A percentile compares a stretch with the other conserved stretches of the same genome.
phyloP scores from a whole-genome alignment of 2,329 filamentous ascomycete species.

The Passalora sequoiae region DNA sequence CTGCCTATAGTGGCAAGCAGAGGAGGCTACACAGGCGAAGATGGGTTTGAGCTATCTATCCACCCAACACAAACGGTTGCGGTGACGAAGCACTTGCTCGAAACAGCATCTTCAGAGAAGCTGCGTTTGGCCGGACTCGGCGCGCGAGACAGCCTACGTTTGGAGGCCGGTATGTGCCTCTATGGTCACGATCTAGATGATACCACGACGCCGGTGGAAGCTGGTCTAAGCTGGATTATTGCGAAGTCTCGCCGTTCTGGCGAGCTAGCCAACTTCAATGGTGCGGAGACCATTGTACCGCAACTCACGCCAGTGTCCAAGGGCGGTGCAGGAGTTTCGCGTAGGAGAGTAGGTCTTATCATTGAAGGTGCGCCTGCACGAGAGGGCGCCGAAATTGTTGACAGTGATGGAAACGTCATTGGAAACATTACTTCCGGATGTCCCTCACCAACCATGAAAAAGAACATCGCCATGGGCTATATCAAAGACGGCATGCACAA shows the following conservation, averaged over 20 bases:
- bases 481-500: constrained; percentile 77
- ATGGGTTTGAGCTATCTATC: constrained; percentile 95
- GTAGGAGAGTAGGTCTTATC: constrained; percentile 73
- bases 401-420: constrained; percentile 59
- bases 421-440: constrained; percentile 84
- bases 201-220: constrained; percentile 62
- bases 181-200: constrained; percentile 97
- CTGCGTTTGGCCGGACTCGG: constrained; percentile 82
- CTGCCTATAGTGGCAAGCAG: constrained; percentile 68
- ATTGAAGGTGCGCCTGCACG: constrained; percentile 83
- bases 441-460: constrained; percentile 76
- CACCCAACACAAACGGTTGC: constrained; percentile 59
- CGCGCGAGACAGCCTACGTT: constrained; percentile 81
- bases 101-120: constrained; percentile 52
- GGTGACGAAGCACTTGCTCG: constrained; percentile 66
- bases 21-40: constrained; percentile 94
- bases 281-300: constrained; percentile 67
- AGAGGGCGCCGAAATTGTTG: constrained; percentile 76
- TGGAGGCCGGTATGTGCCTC: constrained; percentile 98
- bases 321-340: constrained; percentile 52
- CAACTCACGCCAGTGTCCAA: constrained; percentile 56
- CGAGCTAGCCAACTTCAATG: constrained; percentile 68
- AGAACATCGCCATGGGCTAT: constrained; percentile 96
- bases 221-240: constrained; percentile 72
- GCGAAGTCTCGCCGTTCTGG: constrained; percentile 66